Conservation (phyloP, 1,284 basidiomycete genomes). For the Ceratobasidium sp. region DNA sequence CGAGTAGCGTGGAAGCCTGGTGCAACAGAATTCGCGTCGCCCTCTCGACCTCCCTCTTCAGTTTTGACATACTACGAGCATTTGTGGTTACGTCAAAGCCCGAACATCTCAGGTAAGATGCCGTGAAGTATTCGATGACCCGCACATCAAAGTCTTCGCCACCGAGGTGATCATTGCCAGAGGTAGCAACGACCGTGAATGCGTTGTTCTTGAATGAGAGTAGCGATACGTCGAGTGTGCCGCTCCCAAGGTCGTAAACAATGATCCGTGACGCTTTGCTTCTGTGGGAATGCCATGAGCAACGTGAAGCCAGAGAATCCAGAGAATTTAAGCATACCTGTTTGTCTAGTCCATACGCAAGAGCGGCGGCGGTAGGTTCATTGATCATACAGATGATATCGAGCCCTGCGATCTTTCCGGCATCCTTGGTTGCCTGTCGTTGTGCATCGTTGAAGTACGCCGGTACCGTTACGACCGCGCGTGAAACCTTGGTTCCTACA, state of each 20-base stretch:
- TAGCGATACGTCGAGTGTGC: slow-evolving; percentile 71
- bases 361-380: slow-evolving; percentile 67
- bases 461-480: slow-evolving; percentile 71
- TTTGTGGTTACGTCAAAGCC: slow-evolving; percentile 66
- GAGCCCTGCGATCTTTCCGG: slow-evolving; percentile 66
- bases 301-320: slow-evolving; percentile 57
- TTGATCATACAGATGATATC: slow-evolving; percentile 68
- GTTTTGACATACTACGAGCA: slow-evolving; percentile 65
- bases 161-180: slow-evolving; percentile 72
- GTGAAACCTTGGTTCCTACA: slow-evolving; percentile 69
- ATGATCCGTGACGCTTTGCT: slow-evolving; percentile 64
- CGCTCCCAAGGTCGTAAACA: slow-evolving; percentile 68
- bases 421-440: slow-evolving; percentile 71
- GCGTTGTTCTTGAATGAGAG: slow-evolving; percentile 69
- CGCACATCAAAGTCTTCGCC: slow-evolving; percentile 65
- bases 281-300: slow-evolving; percentile 35
- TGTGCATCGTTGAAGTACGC: slow-evolving; percentile 74
- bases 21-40: slow-evolving; percentile 70
- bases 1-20: slow-evolving; percentile 69
- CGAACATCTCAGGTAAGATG: slow-evolving; percentile 66
- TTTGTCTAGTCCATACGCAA: slow-evolving; percentile 69
- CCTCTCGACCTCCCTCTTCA: slow-evolving; percentile 66
- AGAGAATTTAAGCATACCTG: slow-evolving; percentile 51
- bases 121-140: slow-evolving; percentile 65
- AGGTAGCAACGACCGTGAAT: slow-evolving; percentile 69